Evolutionary conservation across 495 filamentous ascomycete species (phyloP).

Genomic region (Cercophora scortea): DNA sequence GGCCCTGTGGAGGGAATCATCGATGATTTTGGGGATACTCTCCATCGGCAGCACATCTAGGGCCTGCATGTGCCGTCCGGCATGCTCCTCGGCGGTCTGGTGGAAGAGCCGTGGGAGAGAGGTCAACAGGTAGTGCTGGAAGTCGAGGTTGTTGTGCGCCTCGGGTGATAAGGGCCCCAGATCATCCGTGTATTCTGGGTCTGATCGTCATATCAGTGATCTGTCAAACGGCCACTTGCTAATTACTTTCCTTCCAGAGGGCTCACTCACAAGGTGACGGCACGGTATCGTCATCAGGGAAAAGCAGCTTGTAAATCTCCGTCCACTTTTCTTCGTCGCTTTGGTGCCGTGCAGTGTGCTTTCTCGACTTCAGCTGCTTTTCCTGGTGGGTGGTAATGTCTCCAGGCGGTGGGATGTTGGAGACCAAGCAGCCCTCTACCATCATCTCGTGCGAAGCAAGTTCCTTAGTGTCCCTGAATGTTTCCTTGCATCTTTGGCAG

Average conservation of each 20-base stretch:
- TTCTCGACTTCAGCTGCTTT: constrained; percentile 19
- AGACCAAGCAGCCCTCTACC: constrained; percentile 10
- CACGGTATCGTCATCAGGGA: constrained; percentile 16
- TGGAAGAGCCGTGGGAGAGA: constrained; percentile 16
- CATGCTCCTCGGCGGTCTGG: constrained; percentile 13
- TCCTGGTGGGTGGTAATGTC: constrained; percentile 19
- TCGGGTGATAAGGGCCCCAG: constrained; percentile 10
- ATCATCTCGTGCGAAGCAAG: constrained; percentile 18
- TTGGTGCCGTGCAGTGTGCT: constrained; percentile 11
- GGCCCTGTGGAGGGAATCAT: constrained; percentile 15
- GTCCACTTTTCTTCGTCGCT: constrained; percentile 22
- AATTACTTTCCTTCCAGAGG: neutral
- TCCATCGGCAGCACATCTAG: constrained; percentile 14
- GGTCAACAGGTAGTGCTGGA: constrained; percentile 20
- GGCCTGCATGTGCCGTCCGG: constrained; percentile 6
- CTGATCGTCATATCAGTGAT: constrained; percentile 14
- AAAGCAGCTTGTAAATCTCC: constrained; percentile 22
- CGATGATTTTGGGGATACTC: constrained; percentile 13
- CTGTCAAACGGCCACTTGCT: constrained; percentile 1
- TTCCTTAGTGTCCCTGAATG: constrained; percentile 10
- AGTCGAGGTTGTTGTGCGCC: constrained; percentile 7
- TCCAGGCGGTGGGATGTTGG: constrained; percentile 4
- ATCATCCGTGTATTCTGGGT: constrained; percentile 19
- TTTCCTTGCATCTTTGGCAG: constrained; percentile 21
- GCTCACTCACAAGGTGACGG: constrained; percentile 23